These are phyloP conservation scores for Parathielavia appendiculata DNA, from an alignment of 495 filamentous ascomycete genomes.

Conservation along the genomic window DNA sequence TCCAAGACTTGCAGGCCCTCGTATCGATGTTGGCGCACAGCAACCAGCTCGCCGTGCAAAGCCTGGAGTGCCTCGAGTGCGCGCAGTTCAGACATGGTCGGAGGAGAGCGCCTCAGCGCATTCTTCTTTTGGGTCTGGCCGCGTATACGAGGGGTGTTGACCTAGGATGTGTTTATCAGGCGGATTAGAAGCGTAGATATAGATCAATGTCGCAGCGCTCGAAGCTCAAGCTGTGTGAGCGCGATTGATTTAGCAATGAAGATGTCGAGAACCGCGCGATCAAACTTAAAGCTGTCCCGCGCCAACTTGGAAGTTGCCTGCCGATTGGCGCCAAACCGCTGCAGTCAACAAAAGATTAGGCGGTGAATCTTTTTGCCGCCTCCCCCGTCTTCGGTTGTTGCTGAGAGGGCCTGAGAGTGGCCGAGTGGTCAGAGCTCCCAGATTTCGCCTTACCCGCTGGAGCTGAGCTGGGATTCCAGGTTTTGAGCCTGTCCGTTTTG, in stretches of 20 bases:
- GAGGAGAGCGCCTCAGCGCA: conserved; percentile 18
- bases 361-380: conserved; percentile 32
- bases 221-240: neutral
- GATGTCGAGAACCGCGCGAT: conserved; percentile 6
- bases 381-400: neutral
- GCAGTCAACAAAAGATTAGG: conserved; percentile 32
- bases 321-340: conserved; percentile 24
- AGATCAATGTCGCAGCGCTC: neutral
- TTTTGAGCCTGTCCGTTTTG: conserved; percentile 2
- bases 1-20: conserved; percentile 59
- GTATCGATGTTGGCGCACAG: conserved; percentile 56
- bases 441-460: neutral
- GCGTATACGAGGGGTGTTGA: neutral
- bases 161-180: neutral
- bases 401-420: neutral
- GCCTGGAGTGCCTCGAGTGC: conserved; percentile 64
- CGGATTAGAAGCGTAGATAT: neutral
- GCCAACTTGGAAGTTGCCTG: conserved; percentile 17
- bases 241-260: neutral
- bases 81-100: conserved; percentile 59
- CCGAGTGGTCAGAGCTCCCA: conserved; percentile 14
- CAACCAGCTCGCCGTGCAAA: conserved; percentile 72
- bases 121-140: conserved; percentile 11
- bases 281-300: conserved; percentile 24
- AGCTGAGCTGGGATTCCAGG: too few species aligned